Conservation (phyloP, 371 early-diverging fungal species). For the Gilbertella persicaria region DNA sequence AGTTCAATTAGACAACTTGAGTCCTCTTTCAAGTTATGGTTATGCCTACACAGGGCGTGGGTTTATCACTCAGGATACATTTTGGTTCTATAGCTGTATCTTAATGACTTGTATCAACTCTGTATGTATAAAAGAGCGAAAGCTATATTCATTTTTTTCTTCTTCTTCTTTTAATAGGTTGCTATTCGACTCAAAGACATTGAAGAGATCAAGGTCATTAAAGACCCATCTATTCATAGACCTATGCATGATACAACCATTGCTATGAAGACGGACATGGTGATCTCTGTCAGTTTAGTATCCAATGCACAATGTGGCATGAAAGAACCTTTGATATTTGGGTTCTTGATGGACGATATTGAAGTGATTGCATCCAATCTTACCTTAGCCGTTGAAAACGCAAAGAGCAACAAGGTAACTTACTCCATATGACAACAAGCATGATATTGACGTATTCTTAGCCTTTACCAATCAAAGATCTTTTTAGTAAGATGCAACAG, state of each 20-base stretch:
- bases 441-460: background rate
- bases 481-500: constrained; percentile 19
- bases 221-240: constrained; percentile 17
- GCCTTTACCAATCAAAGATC: constrained; percentile 23
- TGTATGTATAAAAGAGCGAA: constrained; percentile 16
- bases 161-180: constrained; percentile 15
- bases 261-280: constrained; percentile 13
- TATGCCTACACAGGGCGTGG: constrained; percentile 43
- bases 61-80: constrained; percentile 38
- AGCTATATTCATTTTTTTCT: background rate
- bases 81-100: constrained; percentile 49
- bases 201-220: constrained; percentile 24
- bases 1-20: background rate
- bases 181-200: constrained; percentile 37
- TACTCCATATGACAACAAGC: background rate
- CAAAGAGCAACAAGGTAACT: constrained; percentile 34
- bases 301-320: constrained; percentile 10
- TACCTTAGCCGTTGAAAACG: constrained; percentile 32
- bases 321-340: constrained; percentile 22
- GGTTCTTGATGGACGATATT: constrained; percentile 27
- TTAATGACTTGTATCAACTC: constrained; percentile 39
- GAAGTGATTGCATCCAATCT: constrained; percentile 32
- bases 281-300: constrained; percentile 5
- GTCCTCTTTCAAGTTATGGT: constrained; percentile 25
- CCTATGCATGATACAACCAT: constrained; percentile 4